Conservation (phyloP, 129 eudicot species). For the Arctium lappa region DNA sequence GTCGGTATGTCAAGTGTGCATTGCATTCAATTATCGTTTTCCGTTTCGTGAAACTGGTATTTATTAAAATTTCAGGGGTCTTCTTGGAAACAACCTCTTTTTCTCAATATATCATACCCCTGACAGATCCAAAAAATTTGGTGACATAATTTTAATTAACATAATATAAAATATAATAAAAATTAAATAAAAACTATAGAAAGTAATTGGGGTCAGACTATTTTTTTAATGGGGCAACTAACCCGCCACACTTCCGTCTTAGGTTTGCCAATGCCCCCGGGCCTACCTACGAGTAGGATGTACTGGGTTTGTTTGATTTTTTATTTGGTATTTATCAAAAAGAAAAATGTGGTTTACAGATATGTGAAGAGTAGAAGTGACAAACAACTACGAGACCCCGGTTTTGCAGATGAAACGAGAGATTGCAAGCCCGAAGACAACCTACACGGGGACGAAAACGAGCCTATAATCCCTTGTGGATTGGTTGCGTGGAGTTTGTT, state of each 20-base stretch:
- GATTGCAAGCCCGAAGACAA: slow-evolving; percentile 55
- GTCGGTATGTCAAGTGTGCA: slow-evolving; percentile 46
- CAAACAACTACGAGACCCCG: slow-evolving; percentile 44
- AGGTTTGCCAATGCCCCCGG: no score
- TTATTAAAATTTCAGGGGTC: not conserved
- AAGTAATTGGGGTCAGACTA: no score
- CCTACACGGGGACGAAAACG: not conserved
- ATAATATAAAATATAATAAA: not conserved
- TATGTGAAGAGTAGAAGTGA: slow-evolving; percentile 92
- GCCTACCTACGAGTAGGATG: not conserved
- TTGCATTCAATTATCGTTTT: not conserved
- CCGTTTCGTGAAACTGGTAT: not conserved
- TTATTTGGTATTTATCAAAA: not conserved
- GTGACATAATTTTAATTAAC: not conserved
- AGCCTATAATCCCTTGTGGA: slow-evolving; percentile 88
- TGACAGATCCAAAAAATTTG: not conserved
- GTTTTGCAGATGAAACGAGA: slow-evolving; percentile 17
- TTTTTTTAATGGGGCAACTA: no score
- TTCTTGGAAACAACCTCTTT: not conserved
- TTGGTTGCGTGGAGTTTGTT: slow-evolving; percentile 95
- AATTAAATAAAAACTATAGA: no score
- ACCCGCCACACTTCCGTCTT: no score
- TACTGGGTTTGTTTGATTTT: not conserved
- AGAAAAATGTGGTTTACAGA: slow-evolving; percentile 24
- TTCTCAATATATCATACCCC: no score